Evolutionary conservation across 2,329 filamentous ascomycete genomes (phyloP), one percentile per base, ranked within the genome.

Genomic region (Ophiobolus disseminans): DNA sequence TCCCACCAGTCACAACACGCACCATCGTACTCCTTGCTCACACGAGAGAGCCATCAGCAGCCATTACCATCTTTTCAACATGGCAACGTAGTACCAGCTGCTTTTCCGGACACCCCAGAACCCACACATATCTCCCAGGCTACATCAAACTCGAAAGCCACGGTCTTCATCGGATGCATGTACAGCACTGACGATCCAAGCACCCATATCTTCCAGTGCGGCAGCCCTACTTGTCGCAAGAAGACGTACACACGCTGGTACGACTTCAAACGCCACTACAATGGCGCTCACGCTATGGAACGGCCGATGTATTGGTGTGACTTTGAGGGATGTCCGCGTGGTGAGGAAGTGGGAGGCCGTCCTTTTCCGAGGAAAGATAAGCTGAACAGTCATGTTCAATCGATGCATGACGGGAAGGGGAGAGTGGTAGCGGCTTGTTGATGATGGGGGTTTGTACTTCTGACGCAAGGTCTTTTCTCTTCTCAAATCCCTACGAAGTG

Each of bases 361-460:
- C 13, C 38, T 4, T 41, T 41, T 20, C 38, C 23, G 19, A 19
- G 38, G 13, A 41, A 32, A n/a, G 38, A 41, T 20, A 41, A 32
- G 5, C 20, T 32, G 26, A 20, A 14, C 13, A 26, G 22, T n/a
- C 38, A 41, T 31, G 19, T 41, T 7, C 28, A n/a, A 8, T 5
- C 7, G 5, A 31, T 31, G 28, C 28, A 31, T 31, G 13, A 14
- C 28, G 28, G 28, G 11, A 11, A 26, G 23, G 23, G 11, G 23
- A 26, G 7, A 26, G 23, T 11, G 23, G 23, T 26, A 6, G 23
- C 23, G 11, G 11, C 7, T 6, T 11, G 23, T 26, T 26, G 7
- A 11, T 26, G 23, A n/a, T n/a, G n/a, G n/a, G n/a, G n/a, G n/a
- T n/a, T n/a, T n/a, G n/a, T n/a, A n/a, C n/a, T n/a, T n/a, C n/a